phyloP scores from a whole-genome alignment of 2,329 filamentous ascomycete species.

The Penicillium capsulatum region DNA sequence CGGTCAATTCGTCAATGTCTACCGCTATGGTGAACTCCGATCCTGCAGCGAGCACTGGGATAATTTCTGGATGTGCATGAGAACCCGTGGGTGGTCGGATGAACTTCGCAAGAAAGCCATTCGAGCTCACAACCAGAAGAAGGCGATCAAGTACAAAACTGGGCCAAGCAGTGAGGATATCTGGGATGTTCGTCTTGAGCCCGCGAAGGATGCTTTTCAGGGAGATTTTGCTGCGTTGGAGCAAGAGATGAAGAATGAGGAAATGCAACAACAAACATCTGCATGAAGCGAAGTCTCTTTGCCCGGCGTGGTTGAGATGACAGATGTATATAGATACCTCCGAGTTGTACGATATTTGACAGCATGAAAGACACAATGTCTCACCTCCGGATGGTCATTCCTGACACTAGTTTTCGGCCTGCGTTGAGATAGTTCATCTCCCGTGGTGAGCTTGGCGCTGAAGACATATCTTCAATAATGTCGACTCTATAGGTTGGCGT shows the following conservation, averaged over 20 bases:
- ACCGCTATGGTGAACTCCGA: conserved; percentile 74
- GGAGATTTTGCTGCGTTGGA: conserved; percentile 44
- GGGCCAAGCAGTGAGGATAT: conserved; percentile 82
- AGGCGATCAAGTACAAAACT: conserved; percentile 62
- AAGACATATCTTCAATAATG: too few relatives aligned
- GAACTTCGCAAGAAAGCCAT: conserved; percentile 58
- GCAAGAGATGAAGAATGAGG: conserved; percentile 42
- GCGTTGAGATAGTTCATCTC: too few relatives aligned
- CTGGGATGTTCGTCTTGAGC: conserved; percentile 70
- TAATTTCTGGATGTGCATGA: conserved; percentile 98
- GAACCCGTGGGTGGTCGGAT: conserved; percentile 61
- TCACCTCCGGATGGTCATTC: too few relatives aligned
- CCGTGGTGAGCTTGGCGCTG: too few relatives aligned
- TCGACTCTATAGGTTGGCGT: too few relatives aligned
- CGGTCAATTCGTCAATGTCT: conserved; percentile 87
- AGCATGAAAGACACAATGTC: neutral
- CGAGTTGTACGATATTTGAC: conserved; percentile 7
- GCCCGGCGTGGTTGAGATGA: conserved; percentile 1
- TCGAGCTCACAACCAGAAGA: conserved; percentile 63
- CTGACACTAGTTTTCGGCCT: too few relatives aligned
- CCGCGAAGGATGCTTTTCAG: conserved; percentile 51
- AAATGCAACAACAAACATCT: conserved; percentile 32
- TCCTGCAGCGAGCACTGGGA: conserved; percentile 81
- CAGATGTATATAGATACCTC: conserved; percentile 11
- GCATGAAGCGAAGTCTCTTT: conserved; percentile 10